phyloP scores from a whole-genome alignment of 2,329 filamentous ascomycete species.

The Endothia cerciana region DNA sequence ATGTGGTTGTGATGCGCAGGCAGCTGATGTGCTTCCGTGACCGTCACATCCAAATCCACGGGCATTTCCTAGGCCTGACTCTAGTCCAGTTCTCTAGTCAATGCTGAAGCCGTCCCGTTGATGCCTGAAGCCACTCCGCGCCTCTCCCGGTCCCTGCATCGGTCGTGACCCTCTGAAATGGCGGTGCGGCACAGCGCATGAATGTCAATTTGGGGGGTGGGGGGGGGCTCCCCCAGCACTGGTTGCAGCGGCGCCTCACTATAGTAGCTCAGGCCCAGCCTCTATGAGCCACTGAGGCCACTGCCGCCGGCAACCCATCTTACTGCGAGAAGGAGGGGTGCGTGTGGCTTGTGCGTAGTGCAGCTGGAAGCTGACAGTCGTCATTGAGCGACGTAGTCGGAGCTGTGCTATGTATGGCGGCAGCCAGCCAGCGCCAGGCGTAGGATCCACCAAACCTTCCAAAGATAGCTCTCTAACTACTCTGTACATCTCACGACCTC shows the following conservation, averaged over 20 bases:
- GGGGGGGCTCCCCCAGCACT: neutral
- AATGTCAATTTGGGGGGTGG: conserved; percentile 4
- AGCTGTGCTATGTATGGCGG: conserved; percentile 20
- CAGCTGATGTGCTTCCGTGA: conserved; percentile 6
- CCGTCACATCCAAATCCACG: neutral
- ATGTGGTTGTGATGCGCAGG: neutral
- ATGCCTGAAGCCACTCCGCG: conserved; percentile 1
- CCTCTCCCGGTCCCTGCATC: conserved; percentile 17
- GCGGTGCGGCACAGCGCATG: conserved; percentile 16
- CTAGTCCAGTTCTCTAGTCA: neutral
- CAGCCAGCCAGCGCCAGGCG: conserved; percentile 22
- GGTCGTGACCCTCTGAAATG: conserved; percentile 6
- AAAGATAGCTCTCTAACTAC: conserved; percentile 12
- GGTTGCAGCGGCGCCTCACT: conserved; percentile 17
- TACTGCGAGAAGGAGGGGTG: conserved; percentile 4
- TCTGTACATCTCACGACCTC: conserved; percentile 10
- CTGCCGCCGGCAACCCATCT: conserved; percentile 9
- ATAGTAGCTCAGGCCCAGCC: conserved; percentile 9
- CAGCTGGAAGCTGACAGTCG: conserved; percentile 12
- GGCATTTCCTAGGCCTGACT: neutral
- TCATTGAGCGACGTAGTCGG: conserved; percentile 14
- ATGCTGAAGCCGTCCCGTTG: conserved; percentile 9
- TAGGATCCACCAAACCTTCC: conserved; percentile 22
- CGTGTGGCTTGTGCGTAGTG: conserved; percentile 10
- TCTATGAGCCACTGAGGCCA: neutral